Percentiles rank a stretch among this genome's conserved stretches.
phyloP scores from a whole-genome alignment of 2,329 filamentous ascomycete genomes.

The Fusarium coffeatum region DNA sequence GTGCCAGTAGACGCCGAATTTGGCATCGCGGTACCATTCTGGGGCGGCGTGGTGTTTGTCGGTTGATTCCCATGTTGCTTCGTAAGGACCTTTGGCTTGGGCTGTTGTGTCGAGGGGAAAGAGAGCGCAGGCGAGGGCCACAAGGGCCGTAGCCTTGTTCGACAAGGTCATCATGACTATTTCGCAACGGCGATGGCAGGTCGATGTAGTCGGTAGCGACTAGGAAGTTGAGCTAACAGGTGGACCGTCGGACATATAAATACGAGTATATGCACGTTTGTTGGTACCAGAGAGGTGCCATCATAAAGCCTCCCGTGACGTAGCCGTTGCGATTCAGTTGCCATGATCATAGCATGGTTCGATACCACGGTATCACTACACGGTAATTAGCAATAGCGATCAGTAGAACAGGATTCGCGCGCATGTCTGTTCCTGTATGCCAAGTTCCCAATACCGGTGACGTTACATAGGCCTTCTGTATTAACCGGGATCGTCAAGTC shows the following conservation, averaged over 20 bases:
- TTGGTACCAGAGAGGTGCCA: neutral
- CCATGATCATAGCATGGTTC: no score
- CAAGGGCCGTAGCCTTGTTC: neutral
- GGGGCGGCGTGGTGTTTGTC: slow-evolving; percentile 23
- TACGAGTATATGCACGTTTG: neutral
- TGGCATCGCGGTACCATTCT: slow-evolving; percentile 26
- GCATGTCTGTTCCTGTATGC: neutral
- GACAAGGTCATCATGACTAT: neutral
- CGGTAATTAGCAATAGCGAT: neutral
- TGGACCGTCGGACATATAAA: neutral
- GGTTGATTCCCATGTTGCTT: slow-evolving; percentile 27
- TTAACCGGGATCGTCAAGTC: slow-evolving; percentile 3
- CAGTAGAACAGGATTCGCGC: slow-evolving; percentile 2
- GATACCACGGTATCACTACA: neutral
- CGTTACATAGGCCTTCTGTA: neutral
- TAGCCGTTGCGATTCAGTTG: neutral
- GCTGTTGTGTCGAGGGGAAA: neutral
- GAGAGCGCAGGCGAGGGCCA: neutral
- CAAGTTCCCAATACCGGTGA: neutral
- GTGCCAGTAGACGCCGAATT: slow-evolving; percentile 30
- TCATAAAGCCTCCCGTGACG: neutral
- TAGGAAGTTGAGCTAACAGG: neutral
- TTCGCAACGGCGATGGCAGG: neutral
- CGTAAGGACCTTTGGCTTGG: neutral
- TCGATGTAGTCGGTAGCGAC: neutral